phyloP scores from a whole-genome alignment of 2,329 filamentous ascomycete genomes.

The Geosmithia putterillii region DNA sequence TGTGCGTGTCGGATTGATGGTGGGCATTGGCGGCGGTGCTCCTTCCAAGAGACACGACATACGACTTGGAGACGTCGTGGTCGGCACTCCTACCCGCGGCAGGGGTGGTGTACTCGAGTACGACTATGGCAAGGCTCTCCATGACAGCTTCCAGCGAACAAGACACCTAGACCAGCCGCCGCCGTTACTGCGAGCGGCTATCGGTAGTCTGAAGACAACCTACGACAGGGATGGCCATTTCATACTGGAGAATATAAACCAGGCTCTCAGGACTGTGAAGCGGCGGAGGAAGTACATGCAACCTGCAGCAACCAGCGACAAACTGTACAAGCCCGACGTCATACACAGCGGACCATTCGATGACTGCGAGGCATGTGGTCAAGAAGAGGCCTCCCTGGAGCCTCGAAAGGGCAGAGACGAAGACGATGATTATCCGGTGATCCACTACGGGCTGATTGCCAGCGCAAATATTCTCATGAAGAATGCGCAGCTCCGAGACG shows the following conservation, averaged over 20 bases:
- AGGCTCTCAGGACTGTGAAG: not conserved
- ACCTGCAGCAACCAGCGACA: not conserved
- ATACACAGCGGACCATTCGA: not conserved
- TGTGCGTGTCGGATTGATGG: not conserved
- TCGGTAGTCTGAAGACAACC: not conserved
- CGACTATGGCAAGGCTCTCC: not conserved
- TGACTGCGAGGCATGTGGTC: not conserved
- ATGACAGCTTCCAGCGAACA: constrained; percentile 1
- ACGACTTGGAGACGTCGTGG: not conserved
- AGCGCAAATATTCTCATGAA: constrained; percentile 22
- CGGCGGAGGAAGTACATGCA: not conserved
- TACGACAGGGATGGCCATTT: not conserved
- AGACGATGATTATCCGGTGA: not conserved
- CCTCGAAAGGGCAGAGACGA: not conserved
- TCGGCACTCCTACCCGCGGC: not conserved
- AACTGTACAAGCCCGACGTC: not conserved
- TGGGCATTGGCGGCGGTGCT: not conserved
- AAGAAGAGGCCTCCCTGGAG: not conserved
- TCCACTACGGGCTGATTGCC: constrained; percentile 9
- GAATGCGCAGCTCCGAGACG: constrained; percentile 14
- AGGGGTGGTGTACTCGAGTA: not conserved
- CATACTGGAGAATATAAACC: not conserved
- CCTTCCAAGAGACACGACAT: not conserved
- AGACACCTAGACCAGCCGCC: constrained; percentile 2
- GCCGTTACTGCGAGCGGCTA: not conserved